A percentile compares a stretch with the other conserved stretches of the same genome.
Evolutionary conservation across 805 yeast species (phyloP).

Genomic region (Yamadazyma takamatsuzukensis): DNA sequence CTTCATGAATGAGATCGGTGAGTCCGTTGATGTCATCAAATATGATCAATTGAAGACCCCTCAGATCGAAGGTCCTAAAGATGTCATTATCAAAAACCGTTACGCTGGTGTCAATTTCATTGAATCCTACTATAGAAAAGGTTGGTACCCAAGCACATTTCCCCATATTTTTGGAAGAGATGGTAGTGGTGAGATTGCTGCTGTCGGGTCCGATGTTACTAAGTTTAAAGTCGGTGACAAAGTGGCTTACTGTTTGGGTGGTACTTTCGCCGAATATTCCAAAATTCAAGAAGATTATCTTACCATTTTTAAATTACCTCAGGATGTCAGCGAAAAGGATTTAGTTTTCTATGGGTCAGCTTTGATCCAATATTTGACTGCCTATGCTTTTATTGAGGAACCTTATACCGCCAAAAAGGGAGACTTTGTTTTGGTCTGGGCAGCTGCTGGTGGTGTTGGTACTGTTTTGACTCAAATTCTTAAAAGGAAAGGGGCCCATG

Average conservation of each 20-base stretch:
- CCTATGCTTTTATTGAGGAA: constrained; percentile 64
- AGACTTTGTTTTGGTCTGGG: constrained; percentile 75
- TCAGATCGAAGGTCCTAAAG: constrained; percentile 42
- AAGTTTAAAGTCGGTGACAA: constrained; percentile 64
- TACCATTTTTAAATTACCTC: constrained; percentile 47
- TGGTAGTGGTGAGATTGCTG: constrained; percentile 67
- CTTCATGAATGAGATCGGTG: constrained; percentile 51
- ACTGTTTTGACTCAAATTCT: constrained; percentile 64
- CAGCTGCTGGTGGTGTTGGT: constrained; percentile 97
- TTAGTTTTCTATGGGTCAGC: constrained; percentile 58
- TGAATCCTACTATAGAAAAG: constrained; percentile 79
- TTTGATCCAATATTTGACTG: constrained; percentile 74
- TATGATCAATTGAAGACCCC: constrained; percentile 62
- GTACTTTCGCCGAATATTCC: constrained; percentile 73
- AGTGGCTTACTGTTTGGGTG: constrained; percentile 51
- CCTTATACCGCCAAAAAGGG: constrained; percentile 64
- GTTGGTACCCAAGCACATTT: constrained; percentile 55
- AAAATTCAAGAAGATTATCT: constrained; percentile 36
- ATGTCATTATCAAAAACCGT: constrained; percentile 67
- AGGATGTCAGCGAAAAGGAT: constrained; percentile 43
- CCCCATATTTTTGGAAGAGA: constrained; percentile 75
- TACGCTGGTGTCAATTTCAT: constrained; percentile 81
- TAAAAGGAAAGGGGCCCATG: constrained; percentile 64
- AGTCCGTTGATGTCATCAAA: constrained; percentile 52
- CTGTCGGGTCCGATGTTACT: constrained; percentile 56